Conservation (phyloP, 2,329 filamentous ascomycete genomes). For the Ophiostoma sp. region DNA sequence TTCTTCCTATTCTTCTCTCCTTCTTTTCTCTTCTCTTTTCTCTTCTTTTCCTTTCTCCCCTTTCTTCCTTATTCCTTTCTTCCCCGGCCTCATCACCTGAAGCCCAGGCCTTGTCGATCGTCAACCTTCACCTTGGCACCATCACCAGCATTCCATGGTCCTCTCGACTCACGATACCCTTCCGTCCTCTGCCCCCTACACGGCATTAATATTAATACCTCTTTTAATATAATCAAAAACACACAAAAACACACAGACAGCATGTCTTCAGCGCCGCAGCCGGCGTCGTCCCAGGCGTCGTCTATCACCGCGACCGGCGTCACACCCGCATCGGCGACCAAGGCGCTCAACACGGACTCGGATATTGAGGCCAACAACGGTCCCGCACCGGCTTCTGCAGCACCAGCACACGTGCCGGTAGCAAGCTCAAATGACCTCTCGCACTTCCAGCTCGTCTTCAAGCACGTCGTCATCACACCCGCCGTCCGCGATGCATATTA, state of each 20-base stretch:
- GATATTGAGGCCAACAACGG: conserved; percentile 17
- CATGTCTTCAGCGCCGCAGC: not conserved
- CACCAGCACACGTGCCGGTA: conserved; percentile 21
- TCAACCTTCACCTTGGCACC: conserved; percentile 7
- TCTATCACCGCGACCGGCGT: conserved; percentile 14
- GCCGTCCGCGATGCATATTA: conserved; percentile 53
- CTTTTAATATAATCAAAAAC: not conserved
- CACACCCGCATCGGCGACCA: not conserved
- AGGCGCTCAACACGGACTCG: conserved; percentile 9
- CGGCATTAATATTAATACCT: conserved; percentile 10
- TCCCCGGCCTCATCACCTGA: not conserved
- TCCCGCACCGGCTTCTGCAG: not conserved
- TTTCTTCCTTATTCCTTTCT: conserved; percentile 5
- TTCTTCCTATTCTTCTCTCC: not conserved
- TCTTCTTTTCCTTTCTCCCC: not conserved
- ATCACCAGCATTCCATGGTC: not conserved
- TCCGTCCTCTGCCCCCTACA: not conserved
- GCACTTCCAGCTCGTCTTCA: conserved; percentile 50
- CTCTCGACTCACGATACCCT: not conserved
- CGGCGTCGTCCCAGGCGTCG: conserved; percentile 13
- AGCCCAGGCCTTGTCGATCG: not conserved
- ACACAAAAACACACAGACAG: not conserved
- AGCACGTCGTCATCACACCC: conserved; percentile 53
- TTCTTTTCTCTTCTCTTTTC: not conserved
- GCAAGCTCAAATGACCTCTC: conserved; percentile 29